Evolutionary conservation across 2,329 filamentous ascomycete species (phyloP).

Genomic region (Monilinia vaccinii-corymbosi): DNA sequence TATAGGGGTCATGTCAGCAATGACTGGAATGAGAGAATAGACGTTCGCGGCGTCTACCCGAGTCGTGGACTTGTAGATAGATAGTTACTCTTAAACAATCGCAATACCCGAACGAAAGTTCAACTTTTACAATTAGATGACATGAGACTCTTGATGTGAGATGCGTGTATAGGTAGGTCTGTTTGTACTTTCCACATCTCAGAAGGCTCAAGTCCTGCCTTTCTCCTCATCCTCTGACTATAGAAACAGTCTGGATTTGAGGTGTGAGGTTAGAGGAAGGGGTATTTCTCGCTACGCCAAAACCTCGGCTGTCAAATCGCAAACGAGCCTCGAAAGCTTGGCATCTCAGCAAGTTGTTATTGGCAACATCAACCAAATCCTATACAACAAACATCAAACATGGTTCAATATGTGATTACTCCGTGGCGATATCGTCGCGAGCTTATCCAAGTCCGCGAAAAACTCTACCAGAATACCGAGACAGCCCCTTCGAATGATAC

Average conservation of each 20-base stretch:
- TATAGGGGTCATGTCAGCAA: constrained; percentile 8
- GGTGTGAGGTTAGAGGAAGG: not conserved
- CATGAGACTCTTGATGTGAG: not conserved
- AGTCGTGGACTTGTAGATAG: not conserved
- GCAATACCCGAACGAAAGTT: not conserved
- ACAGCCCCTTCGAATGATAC: constrained; percentile 43
- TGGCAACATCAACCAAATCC: not conserved
- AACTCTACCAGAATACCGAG: constrained; percentile 46
- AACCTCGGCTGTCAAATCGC: not conserved
- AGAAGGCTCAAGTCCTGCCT: not conserved
- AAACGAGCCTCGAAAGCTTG: not conserved
- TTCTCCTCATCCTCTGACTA: no score
- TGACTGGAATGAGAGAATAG: not conserved
- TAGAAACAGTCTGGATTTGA: not conserved
- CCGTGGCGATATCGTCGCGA: constrained; percentile 61
- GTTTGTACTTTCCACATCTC: not conserved
- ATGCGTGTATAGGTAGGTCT: no score
- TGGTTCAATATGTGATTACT: constrained; percentile 65
- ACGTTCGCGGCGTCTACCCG: not conserved
- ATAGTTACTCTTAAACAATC: not conserved
- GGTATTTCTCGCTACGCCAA: not conserved
- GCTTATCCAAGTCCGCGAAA: constrained; percentile 53
- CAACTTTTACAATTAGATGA: not conserved
- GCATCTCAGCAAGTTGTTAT: not conserved
- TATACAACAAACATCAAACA: constrained; percentile 31